phyloP scores from a whole-genome alignment of 441 rosid genomes.

The Isatis lusitanica region DNA sequence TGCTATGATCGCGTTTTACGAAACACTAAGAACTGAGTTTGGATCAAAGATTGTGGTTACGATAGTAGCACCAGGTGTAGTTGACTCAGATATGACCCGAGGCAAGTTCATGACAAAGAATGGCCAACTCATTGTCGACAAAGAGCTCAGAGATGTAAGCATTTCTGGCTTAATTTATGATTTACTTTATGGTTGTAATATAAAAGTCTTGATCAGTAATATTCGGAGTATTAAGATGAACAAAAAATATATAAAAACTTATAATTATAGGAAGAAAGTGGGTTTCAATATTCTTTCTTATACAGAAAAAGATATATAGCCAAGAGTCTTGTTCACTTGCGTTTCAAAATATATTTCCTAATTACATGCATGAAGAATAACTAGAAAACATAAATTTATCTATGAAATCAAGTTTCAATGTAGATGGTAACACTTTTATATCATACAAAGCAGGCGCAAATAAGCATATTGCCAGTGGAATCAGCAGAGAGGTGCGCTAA shows the following conservation, averaged over 20 bases:
- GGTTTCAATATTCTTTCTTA: not conserved
- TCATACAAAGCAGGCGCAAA: constrained; percentile 19
- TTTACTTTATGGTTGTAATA: not conserved
- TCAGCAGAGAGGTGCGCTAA: constrained; percentile 44
- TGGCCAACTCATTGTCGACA: constrained; percentile 43
- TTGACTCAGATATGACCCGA: constrained; percentile 42
- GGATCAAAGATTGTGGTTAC: constrained; percentile 50
- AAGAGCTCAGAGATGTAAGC: constrained; percentile 56
- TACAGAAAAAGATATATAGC: no score
- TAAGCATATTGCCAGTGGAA: constrained; percentile 23
- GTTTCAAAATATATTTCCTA: not conserved
- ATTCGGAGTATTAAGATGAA: not conserved
- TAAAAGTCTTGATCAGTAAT: not conserved
- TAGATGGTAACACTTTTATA: not conserved
- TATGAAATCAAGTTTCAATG: not conserved
- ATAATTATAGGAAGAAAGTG: not conserved
- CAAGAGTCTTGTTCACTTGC: not conserved
- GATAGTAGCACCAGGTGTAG: constrained; percentile 51
- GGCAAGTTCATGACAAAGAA: constrained; percentile 53
- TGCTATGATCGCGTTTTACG: constrained; percentile 51
- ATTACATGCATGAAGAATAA: not conserved
- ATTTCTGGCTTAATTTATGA: not conserved
- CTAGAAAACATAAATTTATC: not conserved
- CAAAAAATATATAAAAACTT: not conserved
- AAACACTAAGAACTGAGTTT: constrained; percentile 50